Percentiles rank a stretch among this genome's conserved stretches.
These are phyloP conservation scores for Phytophthora foliorum DNA, from an alignment of 352 stramenopile genomes.

Conservation along the genomic window DNA sequence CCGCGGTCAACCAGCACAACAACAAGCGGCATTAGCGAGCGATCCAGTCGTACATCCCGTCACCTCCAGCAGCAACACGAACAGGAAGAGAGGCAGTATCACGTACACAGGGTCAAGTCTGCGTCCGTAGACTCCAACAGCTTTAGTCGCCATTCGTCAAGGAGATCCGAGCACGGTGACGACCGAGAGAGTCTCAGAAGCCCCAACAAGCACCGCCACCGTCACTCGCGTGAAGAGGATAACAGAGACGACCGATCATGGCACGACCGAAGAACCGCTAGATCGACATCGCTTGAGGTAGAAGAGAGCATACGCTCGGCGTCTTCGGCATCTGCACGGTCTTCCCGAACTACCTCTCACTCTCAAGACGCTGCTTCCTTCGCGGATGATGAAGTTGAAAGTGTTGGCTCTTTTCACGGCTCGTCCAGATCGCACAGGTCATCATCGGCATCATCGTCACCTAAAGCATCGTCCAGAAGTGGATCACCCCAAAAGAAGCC, in stretches of 20 bases:
- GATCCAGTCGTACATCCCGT: slow-evolving; percentile 7
- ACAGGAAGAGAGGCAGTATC: slow-evolving; percentile 22
- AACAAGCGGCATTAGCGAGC: slow-evolving; percentile 6
- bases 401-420: slow-evolving; percentile 21
- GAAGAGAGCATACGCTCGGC: slow-evolving; percentile 30
- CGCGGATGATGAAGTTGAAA: slow-evolving; percentile 38
- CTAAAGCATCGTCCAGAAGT: slow-evolving; percentile 44
- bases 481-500: slow-evolving; percentile 57
- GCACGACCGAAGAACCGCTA: slow-evolving; percentile 20
- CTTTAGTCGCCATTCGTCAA: slow-evolving; percentile 13
- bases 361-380: slow-evolving; percentile 38
- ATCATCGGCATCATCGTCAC: slow-evolving; percentile 38
- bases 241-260: slow-evolving; percentile 7
- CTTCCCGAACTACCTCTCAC: slow-evolving; percentile 15
- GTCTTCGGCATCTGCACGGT: slow-evolving; percentile 18
- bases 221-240: slow-evolving; percentile 17
- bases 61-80: slow-evolving; percentile 21
- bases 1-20: slow-evolving; percentile 29
- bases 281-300: slow-evolving; percentile 40
- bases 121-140: slow-evolving; percentile 25
- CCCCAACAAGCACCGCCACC: slow-evolving; percentile 20
- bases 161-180: slow-evolving; percentile 11
- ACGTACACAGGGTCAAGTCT: slow-evolving; percentile 21
- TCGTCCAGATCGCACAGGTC: slow-evolving; percentile 47
- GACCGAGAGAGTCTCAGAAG: slow-evolving; percentile 20